Percentiles rank a stretch among this genome's conserved stretches.
Conservation (phyloP, 768 basidiomycete species). For the Peribolospora baueri region DNA sequence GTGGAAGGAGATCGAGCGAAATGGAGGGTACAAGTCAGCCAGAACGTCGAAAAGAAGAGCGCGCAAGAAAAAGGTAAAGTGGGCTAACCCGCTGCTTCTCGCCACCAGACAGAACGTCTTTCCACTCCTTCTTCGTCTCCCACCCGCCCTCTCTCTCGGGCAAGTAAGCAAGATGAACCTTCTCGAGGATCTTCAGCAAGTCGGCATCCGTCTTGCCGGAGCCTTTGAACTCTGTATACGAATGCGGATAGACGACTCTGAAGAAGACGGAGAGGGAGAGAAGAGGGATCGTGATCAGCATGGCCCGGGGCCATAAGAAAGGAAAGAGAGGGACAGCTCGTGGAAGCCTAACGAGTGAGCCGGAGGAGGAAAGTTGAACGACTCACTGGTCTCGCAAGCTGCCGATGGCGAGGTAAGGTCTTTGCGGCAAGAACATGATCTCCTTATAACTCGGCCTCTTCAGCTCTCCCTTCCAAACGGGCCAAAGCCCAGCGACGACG, state of each 20-base stretch:
- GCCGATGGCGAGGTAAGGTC: conserved; percentile 76
- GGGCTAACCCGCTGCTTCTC: conserved; percentile 63
- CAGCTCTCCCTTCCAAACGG: conserved; percentile 23
- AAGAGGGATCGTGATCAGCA: no score
- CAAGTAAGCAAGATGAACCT: conserved; percentile 61
- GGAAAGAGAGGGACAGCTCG: not conserved
- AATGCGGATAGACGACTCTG: conserved; percentile 68
- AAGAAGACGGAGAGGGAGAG: not conserved
- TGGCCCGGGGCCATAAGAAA: not conserved
- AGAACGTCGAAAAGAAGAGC: not conserved
- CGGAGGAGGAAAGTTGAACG: not conserved
- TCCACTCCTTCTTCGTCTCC: conserved; percentile 77
- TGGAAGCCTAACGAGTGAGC: not conserved
- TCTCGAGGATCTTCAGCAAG: conserved; percentile 48
- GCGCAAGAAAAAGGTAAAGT: not conserved
- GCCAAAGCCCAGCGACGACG: conserved; percentile 75
- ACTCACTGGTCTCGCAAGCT: conserved; percentile 59
- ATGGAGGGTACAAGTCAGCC: conserved; percentile 3
- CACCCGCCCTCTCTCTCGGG: conserved; percentile 74
- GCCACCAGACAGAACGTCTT: conserved; percentile 80
- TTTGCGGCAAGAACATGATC: conserved; percentile 52
- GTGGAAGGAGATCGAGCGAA: not conserved
- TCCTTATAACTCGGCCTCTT: conserved; percentile 30
- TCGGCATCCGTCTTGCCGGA: conserved; percentile 40
- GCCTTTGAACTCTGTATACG: conserved; percentile 44